Conservation (phyloP, 164 flowering plant species). For the Amborella trichopoda region DNA sequence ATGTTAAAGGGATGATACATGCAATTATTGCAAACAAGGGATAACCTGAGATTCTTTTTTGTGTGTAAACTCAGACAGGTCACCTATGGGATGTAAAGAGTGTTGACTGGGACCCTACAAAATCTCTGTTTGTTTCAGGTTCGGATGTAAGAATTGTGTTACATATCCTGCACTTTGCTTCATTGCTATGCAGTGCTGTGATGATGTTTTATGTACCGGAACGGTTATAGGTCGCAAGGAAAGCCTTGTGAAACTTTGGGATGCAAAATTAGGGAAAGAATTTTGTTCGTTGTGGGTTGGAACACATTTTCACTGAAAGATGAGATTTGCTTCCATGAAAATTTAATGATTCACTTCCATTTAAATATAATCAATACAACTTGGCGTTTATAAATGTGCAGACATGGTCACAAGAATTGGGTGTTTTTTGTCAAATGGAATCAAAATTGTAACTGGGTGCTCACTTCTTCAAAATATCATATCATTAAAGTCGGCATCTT, state of each 20-base stretch:
- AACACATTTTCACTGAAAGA: no score
- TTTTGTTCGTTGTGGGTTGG: constrained; percentile 80
- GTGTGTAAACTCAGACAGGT: constrained; percentile 98
- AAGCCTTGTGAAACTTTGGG: constrained; percentile 98
- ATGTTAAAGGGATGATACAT: no score
- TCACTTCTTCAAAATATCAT: constrained; percentile 97
- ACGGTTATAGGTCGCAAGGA: constrained; percentile 77
- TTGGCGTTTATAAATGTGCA: no score
- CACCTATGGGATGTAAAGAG: constrained; percentile 99
- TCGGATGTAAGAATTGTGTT: no score
- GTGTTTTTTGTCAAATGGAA: no score
- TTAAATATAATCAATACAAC: no score
- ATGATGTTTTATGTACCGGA: no score
- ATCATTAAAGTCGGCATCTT: constrained; percentile 99
- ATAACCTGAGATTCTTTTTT: constrained; percentile 30
- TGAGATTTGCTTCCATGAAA: no score
- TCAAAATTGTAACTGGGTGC: constrained; percentile 98
- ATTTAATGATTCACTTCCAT: no score
- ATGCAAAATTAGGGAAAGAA: constrained; percentile 87
- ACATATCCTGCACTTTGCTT: no score
- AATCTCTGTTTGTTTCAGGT: constrained; percentile 95
- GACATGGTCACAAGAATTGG: constrained; percentile 99
- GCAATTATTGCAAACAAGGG: no score
- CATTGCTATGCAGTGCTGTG: no score
- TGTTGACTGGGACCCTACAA: constrained; percentile 99